These are phyloP conservation scores for Mucor racemosus DNA, from an alignment of 371 early-diverging fungal species.

Conservation along the genomic window DNA sequence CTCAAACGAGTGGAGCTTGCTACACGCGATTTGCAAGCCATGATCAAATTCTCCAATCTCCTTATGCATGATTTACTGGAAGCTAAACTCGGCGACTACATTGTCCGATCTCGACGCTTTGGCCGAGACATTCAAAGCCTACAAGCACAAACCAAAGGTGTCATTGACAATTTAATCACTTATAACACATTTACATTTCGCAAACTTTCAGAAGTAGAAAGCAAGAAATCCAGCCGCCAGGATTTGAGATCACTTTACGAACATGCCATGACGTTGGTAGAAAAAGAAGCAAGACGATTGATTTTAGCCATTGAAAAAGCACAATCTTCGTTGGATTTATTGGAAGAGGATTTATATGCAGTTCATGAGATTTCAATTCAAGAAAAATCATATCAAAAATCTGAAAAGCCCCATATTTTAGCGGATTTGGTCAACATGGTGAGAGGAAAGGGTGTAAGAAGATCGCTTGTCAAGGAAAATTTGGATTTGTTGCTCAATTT, in stretches of 20 bases:
- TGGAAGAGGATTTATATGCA: conserved; percentile 46
- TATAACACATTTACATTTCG: conserved; percentile 52
- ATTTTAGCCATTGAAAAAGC: conserved; percentile 46
- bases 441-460: conserved; percentile 34
- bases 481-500: conserved; percentile 39
- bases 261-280: conserved; percentile 47
- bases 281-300: conserved; percentile 42
- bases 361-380: conserved; percentile 51
- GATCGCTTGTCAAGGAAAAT: conserved; percentile 47
- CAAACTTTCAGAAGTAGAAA: conserved; percentile 40
- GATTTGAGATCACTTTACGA: conserved; percentile 45
- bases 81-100: conserved; percentile 43
- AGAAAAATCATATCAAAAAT: conserved; percentile 41
- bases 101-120: conserved; percentile 38
- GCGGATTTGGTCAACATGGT: conserved; percentile 41
- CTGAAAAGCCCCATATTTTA: conserved; percentile 37
- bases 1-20: conserved; percentile 53
- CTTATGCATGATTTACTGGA: conserved; percentile 36
- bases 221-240: conserved; percentile 36
- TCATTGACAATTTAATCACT: conserved; percentile 50
- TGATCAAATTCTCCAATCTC: conserved; percentile 50
- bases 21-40: conserved; percentile 48
- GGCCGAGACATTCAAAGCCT: conserved; percentile 42
- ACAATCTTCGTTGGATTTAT: conserved; percentile 31
- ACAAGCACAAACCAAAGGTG: conserved; percentile 28